A percentile compares a stretch with the other conserved stretches of the same genome.
Conservation (phyloP, 495 filamentous ascomycete genomes). For the Neurospora terricola region DNA sequence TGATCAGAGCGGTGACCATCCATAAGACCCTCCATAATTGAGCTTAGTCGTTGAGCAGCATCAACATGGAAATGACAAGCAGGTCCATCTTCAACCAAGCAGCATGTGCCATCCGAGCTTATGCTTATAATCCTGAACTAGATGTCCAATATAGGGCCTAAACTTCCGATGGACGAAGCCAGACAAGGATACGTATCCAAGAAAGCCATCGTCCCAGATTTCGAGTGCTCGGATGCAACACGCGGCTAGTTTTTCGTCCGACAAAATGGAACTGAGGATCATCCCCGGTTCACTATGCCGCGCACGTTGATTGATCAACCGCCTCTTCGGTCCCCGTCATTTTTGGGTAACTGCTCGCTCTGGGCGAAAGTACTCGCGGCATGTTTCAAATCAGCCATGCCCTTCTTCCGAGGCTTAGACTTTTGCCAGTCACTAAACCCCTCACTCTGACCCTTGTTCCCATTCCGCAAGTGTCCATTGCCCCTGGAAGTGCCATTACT, state of each 20-base stretch:
- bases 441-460: constrained; percentile 41
- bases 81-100: neutral
- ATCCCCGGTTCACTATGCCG: neutral
- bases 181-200: constrained; percentile 18
- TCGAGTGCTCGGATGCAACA: neutral
- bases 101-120: constrained; percentile 2
- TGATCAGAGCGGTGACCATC: neutral
- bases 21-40: neutral
- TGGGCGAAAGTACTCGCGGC: constrained; percentile 24
- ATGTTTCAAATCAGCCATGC: constrained; percentile 23
- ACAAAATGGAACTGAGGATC: neutral
- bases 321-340: constrained; percentile 44
- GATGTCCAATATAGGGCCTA: constrained; percentile 16
- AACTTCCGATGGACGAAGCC: constrained; percentile 6
- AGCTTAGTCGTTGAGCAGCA: neutral
- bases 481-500: constrained; percentile 26
- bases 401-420: constrained; percentile 39
- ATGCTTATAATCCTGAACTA: constrained; percentile 15
- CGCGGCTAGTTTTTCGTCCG: neutral
- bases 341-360: constrained; percentile 39
- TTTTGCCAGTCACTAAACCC: constrained; percentile 37
- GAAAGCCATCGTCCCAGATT: constrained; percentile 7
- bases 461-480: constrained; percentile 34
- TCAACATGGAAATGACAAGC: neutral
- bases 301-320: constrained; percentile 25